Base-by-base conservation (phyloP, 495 filamentous ascomycete genomes). In the Podospora pseudopauciseta region DNA sequence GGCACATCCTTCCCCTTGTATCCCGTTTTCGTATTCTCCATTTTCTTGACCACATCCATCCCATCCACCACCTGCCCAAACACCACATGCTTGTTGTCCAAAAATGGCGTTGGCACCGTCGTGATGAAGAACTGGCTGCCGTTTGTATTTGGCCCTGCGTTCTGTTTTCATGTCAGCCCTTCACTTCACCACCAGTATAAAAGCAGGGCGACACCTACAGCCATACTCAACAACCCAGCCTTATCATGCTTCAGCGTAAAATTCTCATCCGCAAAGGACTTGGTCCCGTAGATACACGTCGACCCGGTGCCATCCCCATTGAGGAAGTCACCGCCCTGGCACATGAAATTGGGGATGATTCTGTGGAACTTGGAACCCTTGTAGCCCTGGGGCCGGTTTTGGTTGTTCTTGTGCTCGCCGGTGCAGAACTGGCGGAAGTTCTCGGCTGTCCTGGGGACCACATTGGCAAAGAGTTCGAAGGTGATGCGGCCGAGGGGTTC, bases 91-190 rank as follows among this genome's bases (percentile, higher is more conserved):
- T 97, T 97, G 71, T 86, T 87, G 77, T 98, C 91, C n/a, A 99
- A 81, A 75, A 94, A 96, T 2, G 92, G 92, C 0, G 93, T 91
- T 4, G 90, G 82, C 13, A 89, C 90, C 0, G 91, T 93, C 3
- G 92, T 97, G 79, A 98, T 94, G 83, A 99, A 99, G 80, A 99
- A 99, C 77, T 98, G 96, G 65, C 88, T 94, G 16, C 96, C 96
- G 76, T 98, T 99, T 65, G 91, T 94, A 76, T 98, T 90, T 19
- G 92, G 91, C 7, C 96, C 96, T 19, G 91, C 91, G 74, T 98
- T 99, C 90, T 94, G 67, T 66, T 26, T 56, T 7, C 6, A 32
- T 13, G 23, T 61, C 5, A 61, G 28, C 27, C 19, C 28, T 32
- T 61, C 28, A 32, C 23, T 61, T 9, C 16, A 18, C 28, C 27